A percentile compares a stretch with the other conserved stretches of the same genome.
Conservation (phyloP, 2,329 filamentous ascomycete genomes). For the Epichloe amarillans region DNA sequence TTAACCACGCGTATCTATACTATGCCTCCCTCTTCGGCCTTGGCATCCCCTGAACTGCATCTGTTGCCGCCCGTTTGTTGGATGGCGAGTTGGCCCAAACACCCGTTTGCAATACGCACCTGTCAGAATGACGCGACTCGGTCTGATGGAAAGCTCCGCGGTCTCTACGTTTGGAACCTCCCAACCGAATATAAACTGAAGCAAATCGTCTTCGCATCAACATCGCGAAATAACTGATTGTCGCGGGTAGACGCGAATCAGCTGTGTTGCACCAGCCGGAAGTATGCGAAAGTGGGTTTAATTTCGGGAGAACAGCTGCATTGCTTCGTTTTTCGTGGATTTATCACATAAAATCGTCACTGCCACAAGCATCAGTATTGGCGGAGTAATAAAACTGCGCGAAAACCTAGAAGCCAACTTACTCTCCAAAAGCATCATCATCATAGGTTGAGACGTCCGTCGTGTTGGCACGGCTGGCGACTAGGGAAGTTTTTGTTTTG, state of each 20-base stretch:
- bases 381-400: too few species aligned
- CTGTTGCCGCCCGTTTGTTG: neutral
- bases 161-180: neutral
- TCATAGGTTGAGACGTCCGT: constrained; percentile 70
- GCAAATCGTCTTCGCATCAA: neutral
- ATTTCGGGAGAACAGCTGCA: neutral
- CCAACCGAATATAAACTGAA: neutral
- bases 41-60: neutral
- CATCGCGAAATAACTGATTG: neutral
- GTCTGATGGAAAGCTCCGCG: neutral
- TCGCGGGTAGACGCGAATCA: neutral
- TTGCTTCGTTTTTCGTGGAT: neutral
- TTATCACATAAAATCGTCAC: constrained; percentile 62
- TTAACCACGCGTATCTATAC: neutral
- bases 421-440: constrained; percentile 71
- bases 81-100: neutral
- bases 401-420: constrained; percentile 27
- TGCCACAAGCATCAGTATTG: constrained; percentile 15
- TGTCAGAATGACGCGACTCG: neutral
- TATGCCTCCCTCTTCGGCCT: neutral
- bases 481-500: constrained; percentile 83
- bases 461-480: constrained; percentile 45
- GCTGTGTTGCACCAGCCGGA: neutral
- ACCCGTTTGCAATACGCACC: neutral
- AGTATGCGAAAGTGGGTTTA: neutral